Conservation (phyloP, 2,329 filamentous ascomycete species). For the Spiromastix sp. region DNA sequence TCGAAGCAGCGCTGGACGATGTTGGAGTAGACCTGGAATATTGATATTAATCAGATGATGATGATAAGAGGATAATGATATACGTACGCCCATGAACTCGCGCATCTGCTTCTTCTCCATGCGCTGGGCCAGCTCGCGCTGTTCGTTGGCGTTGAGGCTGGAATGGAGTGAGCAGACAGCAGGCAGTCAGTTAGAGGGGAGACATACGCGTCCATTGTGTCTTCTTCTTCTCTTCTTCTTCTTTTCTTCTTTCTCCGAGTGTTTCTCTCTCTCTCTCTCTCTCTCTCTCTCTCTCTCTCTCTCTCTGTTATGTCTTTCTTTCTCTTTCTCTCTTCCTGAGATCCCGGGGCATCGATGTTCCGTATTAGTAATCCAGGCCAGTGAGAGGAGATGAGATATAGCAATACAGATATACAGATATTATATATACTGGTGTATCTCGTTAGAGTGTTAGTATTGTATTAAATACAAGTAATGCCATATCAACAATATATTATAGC, state of each 20-base stretch:
- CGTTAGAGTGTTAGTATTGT: too few species aligned
- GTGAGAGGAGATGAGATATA: too few species aligned
- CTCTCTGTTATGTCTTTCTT: neutral
- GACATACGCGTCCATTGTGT: slow-evolving; percentile 29
- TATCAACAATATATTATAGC: too few species aligned
- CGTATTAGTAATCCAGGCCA: too few species aligned
- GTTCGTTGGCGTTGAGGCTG: slow-evolving; percentile 67
- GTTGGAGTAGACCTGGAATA: slow-evolving; percentile 53
- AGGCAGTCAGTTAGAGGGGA: too few species aligned
- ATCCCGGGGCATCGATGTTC: too few species aligned
- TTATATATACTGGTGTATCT: too few species aligned
- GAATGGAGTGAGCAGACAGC: slow-evolving; percentile 2
- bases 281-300: neutral
- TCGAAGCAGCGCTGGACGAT: slow-evolving; percentile 67
- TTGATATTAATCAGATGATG: neutral
- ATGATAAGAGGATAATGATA: slow-evolving; percentile 15
- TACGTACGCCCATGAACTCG: slow-evolving; percentile 94
- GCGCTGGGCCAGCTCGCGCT: slow-evolving; percentile 84
- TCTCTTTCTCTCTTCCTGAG: too few species aligned
- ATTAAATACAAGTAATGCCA: too few species aligned
- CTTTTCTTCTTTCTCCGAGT: neutral
- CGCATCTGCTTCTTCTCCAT: slow-evolving; percentile 99
- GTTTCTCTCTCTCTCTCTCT: neutral
- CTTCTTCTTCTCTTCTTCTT: neutral
- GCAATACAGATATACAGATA: too few species aligned